phyloP scores from a whole-genome alignment of 2,329 filamentous ascomycete species.

The Pseudonectria buxi region DNA sequence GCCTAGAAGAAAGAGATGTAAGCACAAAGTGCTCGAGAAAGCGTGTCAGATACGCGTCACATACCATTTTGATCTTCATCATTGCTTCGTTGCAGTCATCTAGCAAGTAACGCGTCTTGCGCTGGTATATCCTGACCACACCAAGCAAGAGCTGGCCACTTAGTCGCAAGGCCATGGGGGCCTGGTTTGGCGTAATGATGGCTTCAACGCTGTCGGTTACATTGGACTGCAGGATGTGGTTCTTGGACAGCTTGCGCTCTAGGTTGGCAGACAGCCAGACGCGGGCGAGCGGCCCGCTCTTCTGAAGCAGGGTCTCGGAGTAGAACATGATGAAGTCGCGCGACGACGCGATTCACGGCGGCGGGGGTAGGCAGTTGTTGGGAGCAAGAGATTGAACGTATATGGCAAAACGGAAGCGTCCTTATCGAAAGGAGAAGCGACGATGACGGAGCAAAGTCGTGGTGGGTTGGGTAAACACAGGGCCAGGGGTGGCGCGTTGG shows the following conservation, averaged over 20 bases:
- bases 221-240: slow-evolving; percentile 89
- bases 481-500: slow-evolving; percentile 25
- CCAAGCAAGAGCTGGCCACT: slow-evolving; percentile 91
- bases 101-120: slow-evolving; percentile 91
- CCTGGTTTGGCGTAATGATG: slow-evolving; percentile 88
- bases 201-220: slow-evolving; percentile 91
- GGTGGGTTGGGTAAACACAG: slow-evolving; percentile 27
- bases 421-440: slow-evolving; percentile 4
- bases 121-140: slow-evolving; percentile 94
- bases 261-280: slow-evolving; percentile 98
- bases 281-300: slow-evolving; percentile 92
- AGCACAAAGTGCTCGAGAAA: slow-evolving; percentile 6
- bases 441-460: slow-evolving; percentile 14
- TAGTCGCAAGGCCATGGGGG: slow-evolving; percentile 87
- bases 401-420: slow-evolving; percentile 10
- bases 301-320: slow-evolving; percentile 89
- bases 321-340: slow-evolving; percentile 73
- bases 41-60: slow-evolving; percentile 22
- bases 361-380: slow-evolving; percentile 7
- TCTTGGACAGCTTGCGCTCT: slow-evolving; percentile 97
- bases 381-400: slow-evolving; percentile 2
- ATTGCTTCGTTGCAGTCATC: slow-evolving; percentile 97
- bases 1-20: slow-evolving; percentile 52
- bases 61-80: slow-evolving; percentile 97
- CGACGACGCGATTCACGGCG: slow-evolving; percentile 23